Base-by-base conservation (phyloP, 2,329 filamentous ascomycete species). In the Stromatinia cepivora region DNA sequence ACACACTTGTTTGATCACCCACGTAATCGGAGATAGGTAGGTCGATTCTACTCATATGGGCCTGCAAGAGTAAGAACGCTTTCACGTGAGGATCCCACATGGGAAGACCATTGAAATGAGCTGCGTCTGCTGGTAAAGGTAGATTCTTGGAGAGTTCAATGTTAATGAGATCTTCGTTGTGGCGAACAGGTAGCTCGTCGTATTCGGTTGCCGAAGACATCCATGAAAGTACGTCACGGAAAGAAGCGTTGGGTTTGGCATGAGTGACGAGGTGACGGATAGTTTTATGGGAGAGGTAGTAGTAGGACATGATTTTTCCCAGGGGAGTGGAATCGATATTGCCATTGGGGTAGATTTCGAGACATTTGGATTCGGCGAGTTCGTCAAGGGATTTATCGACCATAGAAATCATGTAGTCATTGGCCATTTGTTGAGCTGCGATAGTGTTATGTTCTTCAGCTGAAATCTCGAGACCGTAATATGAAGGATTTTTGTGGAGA, bases 21-120 rank as follows among this genome's bases (percentile, higher is more conserved):
- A 99, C 93, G 78, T 99, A 99, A 84, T 99, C 95, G 0, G 92
- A 90, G 70, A 99, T 97, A 4, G 96, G 96, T 4, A 99, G 88
- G 67, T 94, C 89, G 74, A 98, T 90, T 69, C 94, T 91, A 28
- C 92, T 93, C 87, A 99, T 97, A 81, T 97, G 93, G 0, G 95
- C 93, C 80, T 99, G 96, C 0, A 99, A 85, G 1, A 99, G 85
- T 50, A 99, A 82, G 82, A 97, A 98, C 0, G 95, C 89, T 80
- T 99, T 99, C 77, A 98, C 93, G 78, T 99, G 95, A 0, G 95
- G 95, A 81, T 99, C 95, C 95, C 95, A 99, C 89, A 99, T 92
- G 1, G 94, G 94, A 53, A 97, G 82, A 13, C 88, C 89, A 7
- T 84, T 86, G 0, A 78, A 78, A 9, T 74, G 72, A 7, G 74